A percentile compares a stretch with the other conserved stretches of the same genome.
phyloP scores from a whole-genome alignment of 1,139 yeast genomes.

The Yamadazyma siamensis region DNA sequence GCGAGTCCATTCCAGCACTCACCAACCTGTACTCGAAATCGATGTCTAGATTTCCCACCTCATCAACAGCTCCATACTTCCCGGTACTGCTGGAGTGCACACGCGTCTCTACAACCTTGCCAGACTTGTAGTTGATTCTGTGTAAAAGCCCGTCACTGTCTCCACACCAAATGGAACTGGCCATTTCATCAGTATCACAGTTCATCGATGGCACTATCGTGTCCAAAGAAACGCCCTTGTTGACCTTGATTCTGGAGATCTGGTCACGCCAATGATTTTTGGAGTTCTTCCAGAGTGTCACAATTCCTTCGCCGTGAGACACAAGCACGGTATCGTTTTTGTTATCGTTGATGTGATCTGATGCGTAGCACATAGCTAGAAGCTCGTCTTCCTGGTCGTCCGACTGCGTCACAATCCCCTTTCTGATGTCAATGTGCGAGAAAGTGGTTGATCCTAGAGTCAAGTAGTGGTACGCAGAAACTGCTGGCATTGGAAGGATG shows the following conservation, averaged over 20 bases:
- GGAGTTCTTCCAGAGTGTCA: constrained; percentile 82
- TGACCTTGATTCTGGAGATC: constrained; percentile 69
- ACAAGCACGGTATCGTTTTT: constrained; percentile 64
- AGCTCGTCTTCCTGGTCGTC: constrained; percentile 95
- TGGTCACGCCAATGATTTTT: constrained; percentile 73
- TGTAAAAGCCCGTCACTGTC: constrained; percentile 78
- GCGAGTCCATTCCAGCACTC: constrained; percentile 77
- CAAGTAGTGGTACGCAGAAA: constrained; percentile 77
- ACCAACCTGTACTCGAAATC: constrained; percentile 77
- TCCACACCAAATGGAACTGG: constrained; percentile 74
- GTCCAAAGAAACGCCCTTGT: constrained; percentile 75
- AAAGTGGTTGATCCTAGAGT: constrained; percentile 83
- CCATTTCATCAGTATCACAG: constrained; percentile 51
- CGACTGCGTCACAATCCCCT: constrained; percentile 58
- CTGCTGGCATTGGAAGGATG: constrained; percentile 61
- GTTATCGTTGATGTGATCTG: constrained; percentile 44
- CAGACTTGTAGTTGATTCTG: constrained; percentile 61
- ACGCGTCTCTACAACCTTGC: constrained; percentile 64
- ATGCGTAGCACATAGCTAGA: constrained; percentile 64
- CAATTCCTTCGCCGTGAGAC: constrained; percentile 89
- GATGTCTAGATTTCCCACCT: constrained; percentile 70
- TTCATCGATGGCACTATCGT: constrained; percentile 73
- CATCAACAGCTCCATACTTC: constrained; percentile 45
- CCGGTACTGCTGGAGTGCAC: constrained; percentile 56
- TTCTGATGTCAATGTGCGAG: constrained; percentile 75